A percentile compares a stretch with the other conserved stretches of the same genome.
Conservation (phyloP, 495 filamentous ascomycete species). For the Podospora fimiseda region DNA sequence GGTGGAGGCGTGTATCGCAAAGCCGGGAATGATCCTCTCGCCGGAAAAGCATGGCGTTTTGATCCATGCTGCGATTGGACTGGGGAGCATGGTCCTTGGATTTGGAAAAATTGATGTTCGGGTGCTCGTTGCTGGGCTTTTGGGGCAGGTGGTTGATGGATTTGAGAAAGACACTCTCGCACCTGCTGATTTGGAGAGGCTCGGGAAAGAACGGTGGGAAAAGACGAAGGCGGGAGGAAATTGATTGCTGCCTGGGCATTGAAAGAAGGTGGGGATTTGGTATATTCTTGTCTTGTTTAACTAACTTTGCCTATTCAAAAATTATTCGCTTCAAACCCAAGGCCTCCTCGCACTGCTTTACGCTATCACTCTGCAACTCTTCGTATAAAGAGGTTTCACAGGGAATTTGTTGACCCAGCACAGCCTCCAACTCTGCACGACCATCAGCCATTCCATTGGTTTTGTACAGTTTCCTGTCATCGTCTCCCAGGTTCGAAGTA, state of each 20-base stretch:
- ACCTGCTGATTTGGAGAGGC: conserved; percentile 41
- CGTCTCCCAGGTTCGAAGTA: conserved; percentile 33
- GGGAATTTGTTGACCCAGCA: conserved; percentile 4
- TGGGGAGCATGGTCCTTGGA: conserved; percentile 7
- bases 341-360: conserved; percentile 1
- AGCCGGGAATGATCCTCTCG: conserved; percentile 35
- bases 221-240: neutral
- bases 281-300: no score
- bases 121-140: conserved; percentile 39
- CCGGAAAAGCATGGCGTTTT: conserved; percentile 8
- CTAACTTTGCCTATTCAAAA: no score
- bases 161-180: conserved; percentile 41
- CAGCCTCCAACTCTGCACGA: conserved; percentile 3
- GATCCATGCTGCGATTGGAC: neutral
- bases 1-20: conserved; percentile 35
- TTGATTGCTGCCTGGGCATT: no score
- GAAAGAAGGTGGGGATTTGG: no score
- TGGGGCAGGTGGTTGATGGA: conserved; percentile 40
- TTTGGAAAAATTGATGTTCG: conserved; percentile 31
- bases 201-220: conserved; percentile 6
- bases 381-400: conserved; percentile 10
- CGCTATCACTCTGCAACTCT: conserved; percentile 4
- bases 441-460: neutral
- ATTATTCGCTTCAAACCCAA: conserved; percentile 3
- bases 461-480: neutral